Evolutionary conservation across 148 eudicot genomes (phyloP).

Genomic region (Selenicereus undatus): DNA sequence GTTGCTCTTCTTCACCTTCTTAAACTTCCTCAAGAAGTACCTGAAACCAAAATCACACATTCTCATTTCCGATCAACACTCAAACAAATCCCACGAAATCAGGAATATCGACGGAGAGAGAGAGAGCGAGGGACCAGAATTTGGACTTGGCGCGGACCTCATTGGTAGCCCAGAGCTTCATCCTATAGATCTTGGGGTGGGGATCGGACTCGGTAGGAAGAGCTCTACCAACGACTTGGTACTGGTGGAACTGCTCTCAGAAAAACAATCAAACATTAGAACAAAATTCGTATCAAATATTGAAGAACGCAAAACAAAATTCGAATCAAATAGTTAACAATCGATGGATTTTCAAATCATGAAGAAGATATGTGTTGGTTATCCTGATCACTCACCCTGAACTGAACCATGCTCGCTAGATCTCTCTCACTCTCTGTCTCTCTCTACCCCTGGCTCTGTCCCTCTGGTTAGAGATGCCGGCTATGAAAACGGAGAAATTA

Average conservation of each 20-base stretch:
- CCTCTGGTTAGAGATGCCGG: too few relatives aligned
- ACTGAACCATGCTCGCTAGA: too few relatives aligned
- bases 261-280: neutral
- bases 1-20: conserved; percentile 80
- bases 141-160: conserved; percentile 93
- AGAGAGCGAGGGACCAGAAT: conserved; percentile 50
- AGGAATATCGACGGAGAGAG: neutral
- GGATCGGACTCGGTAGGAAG: conserved; percentile 68
- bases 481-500: too few relatives aligned
- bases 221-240: conserved; percentile 84
- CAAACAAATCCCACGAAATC: neutral
- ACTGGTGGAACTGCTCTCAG: conserved; percentile 64
- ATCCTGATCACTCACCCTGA: too few relatives aligned
- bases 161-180: conserved; percentile 95
- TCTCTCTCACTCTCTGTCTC: too few relatives aligned
- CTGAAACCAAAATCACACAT: conserved; percentile 17
- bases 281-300: neutral
- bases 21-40: conserved; percentile 87
- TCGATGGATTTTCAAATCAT: too few relatives aligned
- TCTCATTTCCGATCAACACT: too few relatives aligned
- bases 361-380: too few relatives aligned
- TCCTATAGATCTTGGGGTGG: conserved; percentile 83
- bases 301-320: neutral
- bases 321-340: neutral
- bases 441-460: too few relatives aligned